phyloP scores from a whole-genome alignment of 805 yeast species.

The Wickerhamiella qilinensis region DNA sequence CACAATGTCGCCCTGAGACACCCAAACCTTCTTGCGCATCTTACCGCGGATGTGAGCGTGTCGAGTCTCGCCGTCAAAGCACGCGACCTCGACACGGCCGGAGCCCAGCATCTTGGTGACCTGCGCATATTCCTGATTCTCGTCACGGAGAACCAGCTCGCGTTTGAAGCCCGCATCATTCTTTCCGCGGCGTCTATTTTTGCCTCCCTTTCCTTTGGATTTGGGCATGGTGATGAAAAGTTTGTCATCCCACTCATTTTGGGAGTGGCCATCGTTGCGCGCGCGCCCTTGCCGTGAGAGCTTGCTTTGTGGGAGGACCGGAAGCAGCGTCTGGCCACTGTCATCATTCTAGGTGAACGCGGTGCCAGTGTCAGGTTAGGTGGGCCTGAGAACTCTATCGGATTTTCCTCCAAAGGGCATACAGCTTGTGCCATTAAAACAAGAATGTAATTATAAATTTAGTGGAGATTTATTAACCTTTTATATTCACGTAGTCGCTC shows the following conservation, averaged over 20 bases:
- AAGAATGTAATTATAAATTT: no score
- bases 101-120: conserved; percentile 96
- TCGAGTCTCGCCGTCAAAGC: conserved; percentile 89
- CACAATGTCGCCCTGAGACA: conserved; percentile 96
- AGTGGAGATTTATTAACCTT: no score
- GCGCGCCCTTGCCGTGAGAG: no score
- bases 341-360: no score
- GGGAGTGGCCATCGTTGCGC: no score
- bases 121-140: conserved; percentile 97
- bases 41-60: conserved; percentile 98
- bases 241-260: not conserved
- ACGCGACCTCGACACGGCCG: conserved; percentile 87
- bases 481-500: no score
- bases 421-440: no score
- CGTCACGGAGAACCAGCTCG: conserved; percentile 81
- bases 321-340: no score
- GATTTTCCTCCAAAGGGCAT: no score
- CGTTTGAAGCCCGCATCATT: conserved; percentile 87
- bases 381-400: no score
- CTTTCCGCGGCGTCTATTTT: conserved; percentile 95
- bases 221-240: conserved; percentile 41
- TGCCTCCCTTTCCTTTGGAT: conserved; percentile 55
- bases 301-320: no score
- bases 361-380: no score
- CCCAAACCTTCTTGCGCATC: conserved; percentile 98